phyloP scores from a whole-genome alignment of 2,329 filamentous ascomycete species.

The Hymenoscyphus albidus region DNA sequence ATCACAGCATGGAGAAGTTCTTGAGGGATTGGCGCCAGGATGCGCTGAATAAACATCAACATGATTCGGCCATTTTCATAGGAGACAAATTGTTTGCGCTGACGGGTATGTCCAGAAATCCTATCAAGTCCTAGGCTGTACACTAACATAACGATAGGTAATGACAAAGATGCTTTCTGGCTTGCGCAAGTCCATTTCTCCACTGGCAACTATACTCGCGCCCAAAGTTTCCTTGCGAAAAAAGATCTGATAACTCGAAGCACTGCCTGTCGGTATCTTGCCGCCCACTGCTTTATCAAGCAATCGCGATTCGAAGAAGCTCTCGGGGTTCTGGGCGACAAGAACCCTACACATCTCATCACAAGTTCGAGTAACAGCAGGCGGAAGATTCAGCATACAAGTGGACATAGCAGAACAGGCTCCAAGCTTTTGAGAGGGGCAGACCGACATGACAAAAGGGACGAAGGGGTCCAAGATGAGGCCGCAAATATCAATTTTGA shows the following conservation, averaged over 20 bases:
- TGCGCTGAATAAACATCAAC: constrained; percentile 91
- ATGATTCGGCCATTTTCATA: constrained; percentile 94
- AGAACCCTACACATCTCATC: constrained; percentile 88
- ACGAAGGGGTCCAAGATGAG: constrained; percentile 53
- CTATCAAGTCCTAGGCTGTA: constrained; percentile 1
- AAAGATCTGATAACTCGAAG: constrained; percentile 79
- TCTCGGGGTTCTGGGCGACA: constrained; percentile 79
- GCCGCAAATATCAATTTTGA: constrained; percentile 78
- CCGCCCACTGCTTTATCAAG: constrained; percentile 90
- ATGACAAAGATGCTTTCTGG: constrained; percentile 93
- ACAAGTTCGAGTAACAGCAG: constrained; percentile 58
- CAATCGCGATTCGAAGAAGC: constrained; percentile 89
- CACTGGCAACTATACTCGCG: constrained; percentile 90
- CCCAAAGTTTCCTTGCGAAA: constrained; percentile 78
- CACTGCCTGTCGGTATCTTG: constrained; percentile 85
- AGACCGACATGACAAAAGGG: constrained; percentile 26
- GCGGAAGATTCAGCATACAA: constrained; percentile 68
- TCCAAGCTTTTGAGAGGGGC: constrained; percentile 39
- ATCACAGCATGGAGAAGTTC: constrained; percentile 74
- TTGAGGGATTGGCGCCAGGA: constrained; percentile 93
- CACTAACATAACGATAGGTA: constrained; percentile 54
- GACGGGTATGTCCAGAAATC: constrained; percentile 62
- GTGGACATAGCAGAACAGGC: constrained; percentile 48
- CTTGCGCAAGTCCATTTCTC: constrained; percentile 97
- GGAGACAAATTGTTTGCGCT: constrained; percentile 94